Evolutionary conservation across 306 rosid genomes (phyloP), one percentile per base, ranked within the genome.

Genomic region (Arachis stenosperma): DNA sequence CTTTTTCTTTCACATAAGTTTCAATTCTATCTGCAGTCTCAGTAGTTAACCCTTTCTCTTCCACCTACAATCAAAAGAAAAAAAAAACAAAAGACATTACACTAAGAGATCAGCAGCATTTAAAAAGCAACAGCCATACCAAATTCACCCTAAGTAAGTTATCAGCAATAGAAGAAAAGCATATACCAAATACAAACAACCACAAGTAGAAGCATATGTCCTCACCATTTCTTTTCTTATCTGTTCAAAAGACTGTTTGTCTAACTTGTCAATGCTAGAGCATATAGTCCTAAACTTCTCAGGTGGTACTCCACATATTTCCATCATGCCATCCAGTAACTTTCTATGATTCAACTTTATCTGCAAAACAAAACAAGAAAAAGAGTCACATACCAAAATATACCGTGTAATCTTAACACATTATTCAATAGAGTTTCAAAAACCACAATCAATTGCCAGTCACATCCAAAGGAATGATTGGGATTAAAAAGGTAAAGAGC

Each of bases 241-340:
- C 81, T 94, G 89, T 58, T 91, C 86, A 68, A 94, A 94, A 27
- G 93, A 57, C 78, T 91, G 99, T 75, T 94, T 94, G 86, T 94
- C 97, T 67, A 89, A 85, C 78, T 94, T 91, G 88, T 94, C 99
- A 48, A 94, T 88, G 75, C 93, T 94, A 51, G 99, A 90, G 76
- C 97, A 94, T 74, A 94, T 94, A 69, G 99, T 91, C 83, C 99
- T 91, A 73, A 94, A 94, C 81, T 94, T 91, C 71, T 90, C 88
- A 9, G 90, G 81, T 13, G 93, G 99, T 58, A 94, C 98, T 61
- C 99, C 96, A 83, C 97, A 91, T 68, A 91, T 87, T 79, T 87
- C 90, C 85, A 94, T 85, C 99, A 91, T 91, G 72, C 97, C 96
- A 83, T 91, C 97, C 75, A 94, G 83, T 76, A 91, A 70, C 87